A percentile compares a stretch with the other conserved stretches of the same genome.
phyloP scores from a whole-genome alignment of 129 eudicot genomes.

The Flaveria linearis region DNA sequence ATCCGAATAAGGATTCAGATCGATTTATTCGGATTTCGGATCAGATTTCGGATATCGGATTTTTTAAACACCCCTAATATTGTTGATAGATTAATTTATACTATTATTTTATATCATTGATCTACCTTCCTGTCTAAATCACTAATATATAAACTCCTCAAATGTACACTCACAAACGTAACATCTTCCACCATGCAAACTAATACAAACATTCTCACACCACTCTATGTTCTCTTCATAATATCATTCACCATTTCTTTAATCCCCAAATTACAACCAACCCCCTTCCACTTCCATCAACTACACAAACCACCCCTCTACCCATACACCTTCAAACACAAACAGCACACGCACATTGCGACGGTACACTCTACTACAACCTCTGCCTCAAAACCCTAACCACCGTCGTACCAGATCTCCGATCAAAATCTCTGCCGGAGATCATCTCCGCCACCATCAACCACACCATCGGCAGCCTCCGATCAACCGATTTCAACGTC shows the following conservation, averaged over 20 bases:
- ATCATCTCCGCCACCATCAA: constrained; percentile 60
- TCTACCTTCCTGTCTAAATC: not conserved
- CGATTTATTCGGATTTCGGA: too few species aligned
- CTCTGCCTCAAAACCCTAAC: constrained; percentile 74
- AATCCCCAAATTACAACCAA: constrained; percentile 11
- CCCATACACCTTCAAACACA: constrained; percentile 54
- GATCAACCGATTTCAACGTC: constrained; percentile 54
- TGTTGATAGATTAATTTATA: too few species aligned
- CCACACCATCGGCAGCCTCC: constrained; percentile 50
- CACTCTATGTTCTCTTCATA: constrained; percentile 36
- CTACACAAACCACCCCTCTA: constrained; percentile 29
- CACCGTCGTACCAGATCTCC: constrained; percentile 60
- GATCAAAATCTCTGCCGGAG: constrained; percentile 57
- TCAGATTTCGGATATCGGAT: too few species aligned
- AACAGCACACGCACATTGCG: constrained; percentile 53
- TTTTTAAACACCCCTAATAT: too few species aligned
- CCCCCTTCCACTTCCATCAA: constrained; percentile 30
- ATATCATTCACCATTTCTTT: constrained; percentile 37
- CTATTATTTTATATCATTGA: not conserved
- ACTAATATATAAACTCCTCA: constrained; percentile 19
- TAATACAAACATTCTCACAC: constrained; percentile 29
- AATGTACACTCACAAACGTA: constrained; percentile 12
- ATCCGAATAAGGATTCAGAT: too few species aligned
- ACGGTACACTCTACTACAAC: constrained; percentile 63
- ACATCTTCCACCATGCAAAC: constrained; percentile 32